Base-by-base conservation (phyloP, 768 basidiomycete species). In the Tricholoma bakamatsutake region DNA sequence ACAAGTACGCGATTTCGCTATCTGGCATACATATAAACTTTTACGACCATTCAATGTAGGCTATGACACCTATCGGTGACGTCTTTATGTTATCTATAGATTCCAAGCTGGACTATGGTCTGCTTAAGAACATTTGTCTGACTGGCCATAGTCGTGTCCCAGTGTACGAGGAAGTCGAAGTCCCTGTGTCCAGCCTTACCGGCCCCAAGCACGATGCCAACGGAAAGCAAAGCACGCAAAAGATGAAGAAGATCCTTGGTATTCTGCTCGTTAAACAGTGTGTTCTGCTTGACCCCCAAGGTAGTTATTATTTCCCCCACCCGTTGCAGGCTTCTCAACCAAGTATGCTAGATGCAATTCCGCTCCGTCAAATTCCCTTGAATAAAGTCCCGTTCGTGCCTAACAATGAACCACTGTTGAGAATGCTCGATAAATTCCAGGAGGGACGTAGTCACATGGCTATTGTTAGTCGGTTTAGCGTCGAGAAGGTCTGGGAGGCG, bases 391-490 rank as follows among this genome's bases (percentile, higher is more conserved):
- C 87, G 0, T 89, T 88, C 52, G 89, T 95, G 3, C 89, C 92
- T 2, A 87, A 85, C 43, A 92, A 95, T 62, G 90, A 93, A 68
- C 81, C 92, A 21, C 75, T 96, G 0, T 79, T 94, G 12, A 84
- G 88, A 24, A 90, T 93, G 58, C 76, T 95, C 31, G 92, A 94
- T 67, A 87, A 78, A 57, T 95, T 95, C 68, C 92, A 94, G 67
- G 91, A 93, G 64, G 93, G 91, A 4, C 79, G 90, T 30, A 90
- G 88, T 40, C 93, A 96, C 66, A 94, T 96, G 82, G 93, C 93
- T 18, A 88, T 95, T 61, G 90, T 94, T 52, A 85, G 84, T 58
- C 82, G 90, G 45, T 82, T 88, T 61, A 87, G 84, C 52, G 78
- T 78, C 11, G 83, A 86, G 56, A 86, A 84, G 69, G 78, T 76